A percentile compares a stretch with the other conserved stretches of the same genome.
Evolutionary conservation across 2,329 filamentous ascomycete genomes (phyloP).

Genomic region (Botrytis fabae): DNA sequence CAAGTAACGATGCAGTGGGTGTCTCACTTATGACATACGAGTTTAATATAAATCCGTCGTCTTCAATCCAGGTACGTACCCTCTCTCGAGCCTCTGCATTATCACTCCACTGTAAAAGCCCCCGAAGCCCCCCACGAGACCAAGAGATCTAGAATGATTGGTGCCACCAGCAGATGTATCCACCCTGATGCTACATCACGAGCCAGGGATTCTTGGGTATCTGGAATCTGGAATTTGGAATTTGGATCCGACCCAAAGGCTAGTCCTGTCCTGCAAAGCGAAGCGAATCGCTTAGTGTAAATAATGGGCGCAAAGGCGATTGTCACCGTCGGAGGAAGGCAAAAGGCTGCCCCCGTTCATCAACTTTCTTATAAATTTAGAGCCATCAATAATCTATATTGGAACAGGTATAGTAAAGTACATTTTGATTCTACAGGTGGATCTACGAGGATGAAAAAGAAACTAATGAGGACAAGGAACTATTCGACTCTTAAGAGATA

Average conservation of each 20-base stretch:
- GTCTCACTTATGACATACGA: neutral
- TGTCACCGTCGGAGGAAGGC: neutral
- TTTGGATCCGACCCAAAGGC: neutral
- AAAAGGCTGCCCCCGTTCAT: neutral
- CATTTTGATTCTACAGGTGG: conserved; percentile 35
- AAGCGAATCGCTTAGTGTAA: neutral
- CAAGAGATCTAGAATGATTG: neutral
- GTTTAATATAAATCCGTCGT: neutral
- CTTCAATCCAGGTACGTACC: neutral
- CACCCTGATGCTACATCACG: neutral
- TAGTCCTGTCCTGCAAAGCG: neutral
- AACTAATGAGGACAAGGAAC: conserved; percentile 23
- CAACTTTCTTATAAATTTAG: neutral
- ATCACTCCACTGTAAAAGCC: neutral
- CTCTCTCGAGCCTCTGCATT: neutral
- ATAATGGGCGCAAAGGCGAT: neutral
- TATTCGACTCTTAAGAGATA: conserved; percentile 40
- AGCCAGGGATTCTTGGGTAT: neutral
- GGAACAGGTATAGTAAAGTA: conserved; percentile 21
- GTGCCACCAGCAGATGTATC: conserved; percentile 9
- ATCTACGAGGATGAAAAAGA: conserved; percentile 29
- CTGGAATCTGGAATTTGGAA: neutral
- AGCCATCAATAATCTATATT: neutral
- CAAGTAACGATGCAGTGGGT: neutral
- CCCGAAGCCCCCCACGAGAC: conserved; percentile 7